phyloP scores from a whole-genome alignment of 2,329 filamentous ascomycete genomes.

The Coleophoma eucalyptorum region DNA sequence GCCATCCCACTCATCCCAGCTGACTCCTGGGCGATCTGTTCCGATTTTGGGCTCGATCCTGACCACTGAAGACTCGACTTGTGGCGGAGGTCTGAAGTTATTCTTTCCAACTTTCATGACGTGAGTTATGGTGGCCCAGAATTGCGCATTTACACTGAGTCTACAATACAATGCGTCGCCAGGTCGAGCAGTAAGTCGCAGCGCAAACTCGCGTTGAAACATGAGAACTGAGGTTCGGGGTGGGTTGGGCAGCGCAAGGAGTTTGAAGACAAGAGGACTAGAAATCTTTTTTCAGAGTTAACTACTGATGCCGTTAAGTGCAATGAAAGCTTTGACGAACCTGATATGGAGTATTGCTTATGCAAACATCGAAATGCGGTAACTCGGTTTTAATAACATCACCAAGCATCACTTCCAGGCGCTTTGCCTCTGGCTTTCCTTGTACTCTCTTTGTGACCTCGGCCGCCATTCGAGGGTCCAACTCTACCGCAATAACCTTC shows the following conservation, averaged over 20 bases:
- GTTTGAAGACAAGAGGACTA: conserved; percentile 81
- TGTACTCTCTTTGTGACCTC: conserved; percentile 93
- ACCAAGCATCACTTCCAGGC: conserved; percentile 82
- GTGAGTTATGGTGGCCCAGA: conserved; percentile 71
- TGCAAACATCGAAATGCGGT: conserved; percentile 78
- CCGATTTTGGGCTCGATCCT: conserved; percentile 85
- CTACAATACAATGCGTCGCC: conserved; percentile 87
- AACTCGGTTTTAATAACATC: conserved; percentile 83
- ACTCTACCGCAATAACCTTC: conserved; percentile 78
- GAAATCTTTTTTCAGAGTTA: conserved; percentile 62
- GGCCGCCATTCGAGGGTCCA: conserved; percentile 89
- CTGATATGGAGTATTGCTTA: conserved; percentile 64
- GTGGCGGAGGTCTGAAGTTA: conserved; percentile 93
- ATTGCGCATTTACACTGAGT: conserved; percentile 90
- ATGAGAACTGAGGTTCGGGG: conserved; percentile 86
- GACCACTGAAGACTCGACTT: conserved; percentile 89
- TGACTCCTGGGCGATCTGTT: conserved; percentile 73
- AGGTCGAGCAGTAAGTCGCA: conserved; percentile 82
- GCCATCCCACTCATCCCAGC: conserved; percentile 94
- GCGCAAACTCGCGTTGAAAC: conserved; percentile 94
- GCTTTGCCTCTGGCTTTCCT: conserved; percentile 78
- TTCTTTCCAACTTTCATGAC: conserved; percentile 94
- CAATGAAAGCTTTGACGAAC: conserved; percentile 27
- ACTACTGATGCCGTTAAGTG: not conserved
- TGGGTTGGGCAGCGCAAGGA: conserved; percentile 76